Percentiles rank a stretch among this genome's conserved stretches.
Conservation (phyloP, 2,329 filamentous ascomycete genomes). For the Sporothrix mexicana region DNA sequence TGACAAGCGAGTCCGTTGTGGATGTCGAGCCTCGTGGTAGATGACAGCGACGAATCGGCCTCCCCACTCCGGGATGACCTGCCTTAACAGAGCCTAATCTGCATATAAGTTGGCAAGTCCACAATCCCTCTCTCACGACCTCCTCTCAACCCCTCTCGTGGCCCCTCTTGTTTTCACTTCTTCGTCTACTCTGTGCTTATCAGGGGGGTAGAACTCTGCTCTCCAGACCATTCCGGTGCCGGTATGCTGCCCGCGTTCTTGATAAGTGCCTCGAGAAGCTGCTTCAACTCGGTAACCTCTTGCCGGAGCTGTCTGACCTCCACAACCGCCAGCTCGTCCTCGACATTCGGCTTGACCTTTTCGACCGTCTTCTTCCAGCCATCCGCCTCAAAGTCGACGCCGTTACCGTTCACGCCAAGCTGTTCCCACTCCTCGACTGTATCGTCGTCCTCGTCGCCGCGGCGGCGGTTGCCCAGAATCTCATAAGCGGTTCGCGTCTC, state of each 20-base stretch:
- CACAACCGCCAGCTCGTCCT: conserved; percentile 75
- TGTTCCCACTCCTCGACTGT: conserved; percentile 93
- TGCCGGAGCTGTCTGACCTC: conserved; percentile 67
- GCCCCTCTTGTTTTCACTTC: not conserved
- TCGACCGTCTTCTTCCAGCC: conserved; percentile 85
- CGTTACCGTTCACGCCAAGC: conserved; percentile 70
- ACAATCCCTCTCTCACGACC: not conserved
- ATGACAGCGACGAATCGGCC: not conserved
- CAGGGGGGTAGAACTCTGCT: not conserved
- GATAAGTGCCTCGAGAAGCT: conserved; percentile 46
- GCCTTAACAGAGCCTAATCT: conserved; percentile 14
- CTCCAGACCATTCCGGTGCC: not conserved
- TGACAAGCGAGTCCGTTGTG: not conserved
- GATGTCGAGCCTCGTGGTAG: too few relatives aligned
- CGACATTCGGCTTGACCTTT: conserved; percentile 78
- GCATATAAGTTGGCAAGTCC: not conserved
- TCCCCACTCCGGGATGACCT: not conserved
- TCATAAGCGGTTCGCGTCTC: conserved; percentile 69
- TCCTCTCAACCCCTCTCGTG: not conserved
- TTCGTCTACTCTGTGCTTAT: not conserved
- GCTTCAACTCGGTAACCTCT: conserved; percentile 64
- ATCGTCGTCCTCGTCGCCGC: conserved; percentile 90
- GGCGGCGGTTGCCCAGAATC: conserved; percentile 74
- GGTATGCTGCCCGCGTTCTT: conserved; percentile 19
- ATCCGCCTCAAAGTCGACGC: conserved; percentile 80